These are phyloP conservation scores for Podospora fimiseda DNA, from an alignment of 495 filamentous ascomycete species.

Conservation along the genomic window DNA sequence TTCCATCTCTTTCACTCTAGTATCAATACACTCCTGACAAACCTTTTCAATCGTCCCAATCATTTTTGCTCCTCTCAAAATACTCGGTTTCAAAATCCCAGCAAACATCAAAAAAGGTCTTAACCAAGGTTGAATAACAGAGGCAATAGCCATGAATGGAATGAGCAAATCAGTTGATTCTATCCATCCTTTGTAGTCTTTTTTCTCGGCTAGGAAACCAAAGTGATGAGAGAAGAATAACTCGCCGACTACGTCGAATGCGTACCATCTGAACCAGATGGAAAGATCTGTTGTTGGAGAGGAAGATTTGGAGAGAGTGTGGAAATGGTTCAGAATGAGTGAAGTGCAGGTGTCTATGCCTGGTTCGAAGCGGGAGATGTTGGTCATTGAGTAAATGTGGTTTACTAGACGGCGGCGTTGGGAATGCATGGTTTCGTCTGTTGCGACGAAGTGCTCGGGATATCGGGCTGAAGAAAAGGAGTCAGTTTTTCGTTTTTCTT, in stretches of 20 bases:
- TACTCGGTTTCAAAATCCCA: not conserved
- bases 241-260: constrained; percentile 1
- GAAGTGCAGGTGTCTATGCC: not conserved
- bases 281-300: not conserved
- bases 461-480: not conserved
- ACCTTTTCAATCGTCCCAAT: not conserved
- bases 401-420: not conserved
- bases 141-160: not conserved
- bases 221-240: not conserved
- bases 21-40: not conserved
- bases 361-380: not conserved
- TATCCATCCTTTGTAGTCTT: constrained; percentile 1
- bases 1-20: not conserved
- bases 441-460: not conserved
- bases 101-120: not conserved
- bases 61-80: too few species aligned
- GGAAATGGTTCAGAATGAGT: not conserved
- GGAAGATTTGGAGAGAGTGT: too few species aligned
- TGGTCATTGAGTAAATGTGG: constrained; percentile 3
- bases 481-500: not conserved
- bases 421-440: not conserved
- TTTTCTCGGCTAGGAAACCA: not conserved
- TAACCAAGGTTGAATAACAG: not conserved
- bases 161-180: not conserved
- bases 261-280: not conserved